Base-by-base conservation (phyloP, 192 early-diverging fungal genomes). In the Fimicolochytrium jonesii region DNA sequence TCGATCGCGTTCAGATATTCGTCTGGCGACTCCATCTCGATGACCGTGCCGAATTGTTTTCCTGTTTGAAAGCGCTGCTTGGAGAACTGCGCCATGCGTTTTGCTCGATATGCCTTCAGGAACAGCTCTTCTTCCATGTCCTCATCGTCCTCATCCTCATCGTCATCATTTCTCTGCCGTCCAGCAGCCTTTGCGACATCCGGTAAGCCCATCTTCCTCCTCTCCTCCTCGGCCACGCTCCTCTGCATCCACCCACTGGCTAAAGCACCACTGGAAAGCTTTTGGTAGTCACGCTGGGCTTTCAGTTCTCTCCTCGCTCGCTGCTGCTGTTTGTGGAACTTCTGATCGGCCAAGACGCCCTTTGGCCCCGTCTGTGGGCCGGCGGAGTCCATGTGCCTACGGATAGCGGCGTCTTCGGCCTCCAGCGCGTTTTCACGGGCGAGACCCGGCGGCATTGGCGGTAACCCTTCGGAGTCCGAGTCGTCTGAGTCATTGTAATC, bases 251-350 rank as follows among this genome's bases (percentile, higher is more conserved):
- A 83, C 3, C 81, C 81, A 18, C 69, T 73, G 32, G 29, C 49
- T 50, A 83, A 47, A 0, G 71, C 77, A n/a, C 26, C 36, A 9
- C 18, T 20, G 32, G 33, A 30, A 2, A 33, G 4, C 6, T n/a
- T 15, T n/a, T 37, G 33, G 18, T 26, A 55, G 34, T 36, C 25
- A 17, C 33, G 33, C 33, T 34, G 3, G 4, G 3, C 17, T 45
- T 66, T 61, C 17, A 37, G 32, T 6, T 64, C 61, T 26, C 29
- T 23, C 34, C 82, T 39, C 31, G 76, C 66, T 1, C 66, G 51
- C 65, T 84, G 77, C 70, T 84, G 82, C 26, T 48, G 45, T 61
- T 74, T 39, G 55, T 83, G 80, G 42, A 84, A 84, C 45, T 70
- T 67, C 37, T 74, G 56, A 67, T 84, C 82, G 35, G 72, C 75